Evolutionary conservation across 1,139 yeast species (phyloP).

Genomic region (Taphrina flavorubra): DNA sequence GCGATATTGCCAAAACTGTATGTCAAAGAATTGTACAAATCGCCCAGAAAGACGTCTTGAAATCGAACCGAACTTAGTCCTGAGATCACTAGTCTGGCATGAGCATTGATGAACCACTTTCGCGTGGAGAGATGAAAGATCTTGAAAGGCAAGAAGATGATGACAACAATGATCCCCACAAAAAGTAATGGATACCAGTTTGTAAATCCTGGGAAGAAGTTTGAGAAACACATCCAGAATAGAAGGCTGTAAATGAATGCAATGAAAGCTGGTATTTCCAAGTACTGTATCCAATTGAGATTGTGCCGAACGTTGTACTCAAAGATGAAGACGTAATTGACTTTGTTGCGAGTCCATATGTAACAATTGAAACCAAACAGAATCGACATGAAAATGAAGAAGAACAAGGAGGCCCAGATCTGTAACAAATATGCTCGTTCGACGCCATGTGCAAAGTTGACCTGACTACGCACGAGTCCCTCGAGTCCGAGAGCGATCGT

Average conservation of each 20-base stretch:
- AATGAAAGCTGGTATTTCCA: constrained; percentile 57
- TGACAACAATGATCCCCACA: constrained; percentile 60
- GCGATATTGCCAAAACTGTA: constrained; percentile 86
- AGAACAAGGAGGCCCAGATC: constrained; percentile 89
- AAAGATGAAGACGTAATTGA: constrained; percentile 89
- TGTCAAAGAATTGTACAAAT: constrained; percentile 82
- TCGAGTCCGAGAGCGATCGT: constrained; percentile 67
- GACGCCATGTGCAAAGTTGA: constrained; percentile 52
- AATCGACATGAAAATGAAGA: constrained; percentile 64
- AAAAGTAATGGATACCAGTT: constrained; percentile 83
- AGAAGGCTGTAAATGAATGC: constrained; percentile 63
- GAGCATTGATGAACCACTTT: constrained; percentile 74
- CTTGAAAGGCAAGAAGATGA: constrained; percentile 67
- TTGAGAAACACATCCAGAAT: constrained; percentile 71
- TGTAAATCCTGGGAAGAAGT: constrained; percentile 71
- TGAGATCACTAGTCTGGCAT: constrained; percentile 74
- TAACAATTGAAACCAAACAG: constrained; percentile 72
- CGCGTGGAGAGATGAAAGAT: constrained; percentile 63
- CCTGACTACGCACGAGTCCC: constrained; percentile 60
- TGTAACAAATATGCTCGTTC: constrained; percentile 62
- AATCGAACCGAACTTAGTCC: constrained; percentile 95
- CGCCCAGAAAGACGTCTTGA: constrained; percentile 91
- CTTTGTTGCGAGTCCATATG: constrained; percentile 74
- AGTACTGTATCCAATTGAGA: constrained; percentile 68
- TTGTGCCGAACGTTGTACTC: constrained; percentile 79